Percentiles rank a stretch among this genome's conserved stretches.
These are phyloP conservation scores for Nitzschia putrida DNA, from an alignment of 108 stramenopile genomes.

Conservation along the genomic window DNA sequence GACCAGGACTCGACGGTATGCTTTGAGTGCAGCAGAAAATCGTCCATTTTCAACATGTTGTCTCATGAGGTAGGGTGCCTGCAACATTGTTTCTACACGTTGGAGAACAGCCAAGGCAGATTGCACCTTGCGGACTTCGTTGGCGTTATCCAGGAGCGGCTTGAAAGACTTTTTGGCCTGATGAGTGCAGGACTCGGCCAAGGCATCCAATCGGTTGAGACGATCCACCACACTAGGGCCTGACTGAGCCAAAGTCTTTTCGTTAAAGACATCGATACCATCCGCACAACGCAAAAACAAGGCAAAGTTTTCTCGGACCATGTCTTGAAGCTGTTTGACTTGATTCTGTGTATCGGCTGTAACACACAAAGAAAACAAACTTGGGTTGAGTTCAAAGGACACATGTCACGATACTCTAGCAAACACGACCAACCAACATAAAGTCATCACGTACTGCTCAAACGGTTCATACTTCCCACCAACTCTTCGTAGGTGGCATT, in stretches of 20 bases:
- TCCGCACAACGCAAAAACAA: slow-evolving; percentile 88
- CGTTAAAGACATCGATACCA: slow-evolving; percentile 79
- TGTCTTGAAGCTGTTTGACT: slow-evolving; percentile 74
- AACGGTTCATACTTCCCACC: slow-evolving; percentile 64
- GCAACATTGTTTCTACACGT: slow-evolving; percentile 78
- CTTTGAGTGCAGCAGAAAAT: slow-evolving; percentile 81
- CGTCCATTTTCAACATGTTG: slow-evolving; percentile 86
- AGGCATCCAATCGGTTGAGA: slow-evolving; percentile 69
- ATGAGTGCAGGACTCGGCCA: slow-evolving; percentile 71
- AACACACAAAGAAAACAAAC: slow-evolving; percentile 3
- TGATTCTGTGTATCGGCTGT: slow-evolving; percentile 81
- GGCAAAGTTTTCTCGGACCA: slow-evolving; percentile 87
- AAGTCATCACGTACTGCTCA: slow-evolving; percentile 69
- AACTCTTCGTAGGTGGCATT: slow-evolving; percentile 72
- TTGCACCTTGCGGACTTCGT: slow-evolving; percentile 87
- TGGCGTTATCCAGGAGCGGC: slow-evolving; percentile 87
- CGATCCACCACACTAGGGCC: slow-evolving; percentile 59
- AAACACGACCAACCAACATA: slow-evolving; percentile 2
- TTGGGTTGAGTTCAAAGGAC: background rate
- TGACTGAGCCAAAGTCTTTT: slow-evolving; percentile 38
- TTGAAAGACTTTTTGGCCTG: slow-evolving; percentile 86
- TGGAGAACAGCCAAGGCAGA: slow-evolving; percentile 81
- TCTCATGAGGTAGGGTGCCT: slow-evolving; percentile 81
- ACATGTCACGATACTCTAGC: background rate
- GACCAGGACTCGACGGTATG: slow-evolving; percentile 82